These are phyloP conservation scores for Aspergillus sclerotioniger DNA, from an alignment of 495 filamentous ascomycete species.

Conservation along the genomic window DNA sequence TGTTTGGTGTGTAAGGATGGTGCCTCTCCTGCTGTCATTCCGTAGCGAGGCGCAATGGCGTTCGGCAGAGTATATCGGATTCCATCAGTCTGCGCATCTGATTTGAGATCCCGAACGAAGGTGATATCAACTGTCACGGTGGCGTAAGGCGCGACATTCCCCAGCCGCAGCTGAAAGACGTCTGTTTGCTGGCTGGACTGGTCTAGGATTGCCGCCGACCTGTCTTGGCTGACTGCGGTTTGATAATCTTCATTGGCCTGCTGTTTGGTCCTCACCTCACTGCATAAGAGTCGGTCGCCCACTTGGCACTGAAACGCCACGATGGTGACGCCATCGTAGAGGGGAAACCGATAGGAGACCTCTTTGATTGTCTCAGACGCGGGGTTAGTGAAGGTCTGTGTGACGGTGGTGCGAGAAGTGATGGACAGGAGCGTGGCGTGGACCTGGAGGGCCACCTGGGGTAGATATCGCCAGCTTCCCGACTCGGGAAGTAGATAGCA, in stretches of 20 bases:
- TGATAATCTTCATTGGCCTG: slow-evolving; percentile 54
- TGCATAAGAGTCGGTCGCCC: slow-evolving; percentile 46
- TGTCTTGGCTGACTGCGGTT: slow-evolving; percentile 52
- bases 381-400: slow-evolving; percentile 60
- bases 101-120: slow-evolving; percentile 66
- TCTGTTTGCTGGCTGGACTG: slow-evolving; percentile 56
- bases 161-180: slow-evolving; percentile 62
- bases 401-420: slow-evolving; percentile 57
- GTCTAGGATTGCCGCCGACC: slow-evolving; percentile 61
- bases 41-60: slow-evolving; percentile 61
- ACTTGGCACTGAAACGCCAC: slow-evolving; percentile 60
- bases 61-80: slow-evolving; percentile 65
- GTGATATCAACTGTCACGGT: slow-evolving; percentile 57
- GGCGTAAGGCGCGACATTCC: slow-evolving; percentile 57
- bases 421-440: slow-evolving; percentile 54
- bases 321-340: slow-evolving; percentile 66
- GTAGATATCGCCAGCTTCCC: slow-evolving; percentile 43
- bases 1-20: not conserved
- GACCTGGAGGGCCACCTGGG: slow-evolving; percentile 49
- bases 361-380: slow-evolving; percentile 45
- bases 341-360: slow-evolving; percentile 63
- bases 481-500: not conserved
- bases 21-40: slow-evolving; percentile 17
- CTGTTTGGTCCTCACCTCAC: slow-evolving; percentile 60
- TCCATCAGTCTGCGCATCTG: slow-evolving; percentile 60